Conservation (phyloP, 352 stramenopile species). For the Pythium insidiosum region DNA sequence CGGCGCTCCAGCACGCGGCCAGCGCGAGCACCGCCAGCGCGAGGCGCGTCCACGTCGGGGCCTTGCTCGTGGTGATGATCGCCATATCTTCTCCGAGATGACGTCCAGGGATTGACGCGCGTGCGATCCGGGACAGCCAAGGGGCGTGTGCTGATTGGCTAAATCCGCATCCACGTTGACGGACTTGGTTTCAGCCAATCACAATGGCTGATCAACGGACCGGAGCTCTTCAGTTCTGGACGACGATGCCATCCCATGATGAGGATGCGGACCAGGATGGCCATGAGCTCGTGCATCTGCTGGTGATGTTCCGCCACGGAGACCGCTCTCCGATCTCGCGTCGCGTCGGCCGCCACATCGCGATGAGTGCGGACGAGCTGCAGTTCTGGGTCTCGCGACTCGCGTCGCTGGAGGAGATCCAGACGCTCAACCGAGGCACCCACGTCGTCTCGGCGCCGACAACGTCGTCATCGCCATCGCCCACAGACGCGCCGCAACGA, state of each 20-base stretch:
- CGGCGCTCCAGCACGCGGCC: slow-evolving; percentile 13
- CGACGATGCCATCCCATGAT: not conserved
- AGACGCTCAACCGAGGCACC: slow-evolving; percentile 37
- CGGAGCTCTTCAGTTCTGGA: not conserved
- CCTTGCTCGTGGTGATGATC: slow-evolving; percentile 4
- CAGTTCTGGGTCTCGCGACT: slow-evolving; percentile 58
- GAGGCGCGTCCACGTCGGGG: slow-evolving; percentile 11
- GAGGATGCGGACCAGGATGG: not conserved
- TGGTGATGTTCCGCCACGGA: slow-evolving; percentile 71
- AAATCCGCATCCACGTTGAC: not conserved
- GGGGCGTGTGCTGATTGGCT: slow-evolving; percentile 7
- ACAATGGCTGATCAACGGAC: not conserved
- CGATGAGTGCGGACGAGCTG: slow-evolving; percentile 33
- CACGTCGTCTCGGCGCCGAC: slow-evolving; percentile 20
- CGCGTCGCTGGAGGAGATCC: slow-evolving; percentile 29
- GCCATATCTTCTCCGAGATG: slow-evolving; percentile 16
- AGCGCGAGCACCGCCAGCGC: slow-evolving; percentile 32
- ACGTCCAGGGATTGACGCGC: slow-evolving; percentile 2
- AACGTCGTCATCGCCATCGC: not conserved
- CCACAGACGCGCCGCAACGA: not conserved
- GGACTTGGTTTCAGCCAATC: slow-evolving; percentile 14
- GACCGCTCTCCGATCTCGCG: slow-evolving; percentile 72
- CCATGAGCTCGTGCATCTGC: slow-evolving; percentile 40
- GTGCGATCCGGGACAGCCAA: slow-evolving; percentile 6
- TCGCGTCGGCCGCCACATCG: slow-evolving; percentile 29